Base-by-base conservation (phyloP, 129 eudicot genomes). In the Lactuca saligna region DNA sequence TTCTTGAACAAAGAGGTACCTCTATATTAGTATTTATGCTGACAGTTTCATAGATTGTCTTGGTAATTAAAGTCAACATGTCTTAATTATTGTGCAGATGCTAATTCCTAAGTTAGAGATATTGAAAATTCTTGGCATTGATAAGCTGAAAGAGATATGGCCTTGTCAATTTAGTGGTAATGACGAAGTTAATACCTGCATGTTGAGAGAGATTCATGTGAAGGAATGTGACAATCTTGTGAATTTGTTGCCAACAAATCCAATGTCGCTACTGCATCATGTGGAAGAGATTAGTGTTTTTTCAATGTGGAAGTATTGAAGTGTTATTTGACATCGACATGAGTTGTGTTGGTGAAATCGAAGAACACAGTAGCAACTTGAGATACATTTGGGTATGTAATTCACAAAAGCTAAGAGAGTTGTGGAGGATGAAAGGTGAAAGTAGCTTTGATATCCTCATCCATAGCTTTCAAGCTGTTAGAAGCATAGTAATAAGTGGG, bases 141-240 rank as follows among this genome's bases (percentile, higher is more conserved):
- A 20, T 34, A 57, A 57, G 13, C 29, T 29, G 14, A 8, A 16
- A 35, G 13, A 54, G 5, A 54, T 67, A 51, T 67, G 72, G 72
- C 33, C 33, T 1, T 0, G 34, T 17, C 3, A 1, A 3, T 8
- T 16, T 11, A 32, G 17, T 12, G 5, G 16, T 33, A 32, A 9
- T 9, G 35, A 57, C 14, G n/a, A 25, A 14, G 37, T 57, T 32
- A 59, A 37, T 32, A 44, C 29, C 14, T 33, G 42, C 6, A 59
- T 59, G 64, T 59, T 59, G 44, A 33, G 42, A 14, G 42, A 59
- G 6, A 34, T 59, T 31, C 13, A 20, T 31, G 64, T 59, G 64
- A 33, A n/a, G 34, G 17, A 33, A 31, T 59, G 64, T 59, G 44
- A 59, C n/a, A 56, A 14, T 29, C 61, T 56, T 57, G 61, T 57